Percentiles rank a stretch among this genome's conserved stretches.
phyloP scores from a whole-genome alignment of 1,284 basidiomycete species.

The Trichosporon inkin region DNA sequence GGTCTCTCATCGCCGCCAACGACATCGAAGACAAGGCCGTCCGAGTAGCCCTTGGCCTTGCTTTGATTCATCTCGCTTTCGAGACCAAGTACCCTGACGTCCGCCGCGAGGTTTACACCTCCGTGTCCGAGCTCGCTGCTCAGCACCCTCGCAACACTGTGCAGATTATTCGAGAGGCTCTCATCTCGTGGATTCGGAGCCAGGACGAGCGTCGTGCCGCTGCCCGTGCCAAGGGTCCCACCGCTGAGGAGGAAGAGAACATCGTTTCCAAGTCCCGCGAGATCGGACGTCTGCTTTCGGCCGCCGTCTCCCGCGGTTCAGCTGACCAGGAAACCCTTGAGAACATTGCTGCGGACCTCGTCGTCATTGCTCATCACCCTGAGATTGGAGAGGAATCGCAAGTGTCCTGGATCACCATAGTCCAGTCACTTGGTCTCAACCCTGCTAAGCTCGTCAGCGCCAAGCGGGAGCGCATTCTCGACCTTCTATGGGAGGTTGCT shows the following conservation, averaged over 20 bases:
- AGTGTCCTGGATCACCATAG: slow-evolving; percentile 77
- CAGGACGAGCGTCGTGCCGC: slow-evolving; percentile 33
- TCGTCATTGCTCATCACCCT: slow-evolving; percentile 72
- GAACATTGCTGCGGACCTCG: slow-evolving; percentile 53
- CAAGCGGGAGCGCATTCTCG: slow-evolving; percentile 35
- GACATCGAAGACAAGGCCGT: slow-evolving; percentile 60
- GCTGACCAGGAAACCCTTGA: slow-evolving; percentile 29
- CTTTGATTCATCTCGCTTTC: slow-evolving; percentile 64
- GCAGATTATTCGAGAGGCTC: slow-evolving; percentile 58
- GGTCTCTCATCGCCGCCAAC: slow-evolving; percentile 57
- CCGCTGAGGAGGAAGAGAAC: slow-evolving; percentile 32
- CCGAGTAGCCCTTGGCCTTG: slow-evolving; percentile 60
- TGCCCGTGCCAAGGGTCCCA: slow-evolving; percentile 22
- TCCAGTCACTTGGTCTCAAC: slow-evolving; percentile 64
- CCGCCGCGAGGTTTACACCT: slow-evolving; percentile 54
- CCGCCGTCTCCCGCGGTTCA: slow-evolving; percentile 14
- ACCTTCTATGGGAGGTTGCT: slow-evolving; percentile 37
- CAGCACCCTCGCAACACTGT: slow-evolving; percentile 55
- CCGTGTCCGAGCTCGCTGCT: slow-evolving; percentile 50
- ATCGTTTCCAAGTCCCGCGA: slow-evolving; percentile 34
- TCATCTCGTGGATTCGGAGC: slow-evolving; percentile 47
- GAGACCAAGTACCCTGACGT: slow-evolving; percentile 58
- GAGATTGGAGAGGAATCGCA: slow-evolving; percentile 60
- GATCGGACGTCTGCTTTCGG: slow-evolving; percentile 37
- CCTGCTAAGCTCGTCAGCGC: slow-evolving; percentile 56